Conservation (phyloP, 176 grass and related monocot genomes). For the Themeda triandra region DNA sequence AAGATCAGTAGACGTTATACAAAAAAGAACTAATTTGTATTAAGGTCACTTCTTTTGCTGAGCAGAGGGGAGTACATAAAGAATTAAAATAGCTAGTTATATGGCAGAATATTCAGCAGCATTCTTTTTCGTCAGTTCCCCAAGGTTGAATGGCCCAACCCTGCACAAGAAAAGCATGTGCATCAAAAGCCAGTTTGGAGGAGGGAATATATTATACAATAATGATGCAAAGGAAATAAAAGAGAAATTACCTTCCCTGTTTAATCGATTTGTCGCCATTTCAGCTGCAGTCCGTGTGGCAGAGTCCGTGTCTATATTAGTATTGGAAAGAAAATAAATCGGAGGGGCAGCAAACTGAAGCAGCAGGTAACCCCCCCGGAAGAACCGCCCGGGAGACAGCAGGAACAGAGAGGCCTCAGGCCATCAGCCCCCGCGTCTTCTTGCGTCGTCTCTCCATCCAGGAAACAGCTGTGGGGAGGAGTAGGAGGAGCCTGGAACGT, state of each 20-base stretch:
- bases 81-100: no score
- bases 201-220: no score
- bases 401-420: not conserved
- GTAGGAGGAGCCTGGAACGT: not conserved
- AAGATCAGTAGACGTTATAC: no score
- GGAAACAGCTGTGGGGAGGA: not conserved
- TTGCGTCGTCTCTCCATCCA: not conserved
- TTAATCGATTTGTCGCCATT: not conserved
- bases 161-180: no score
- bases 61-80: no score
- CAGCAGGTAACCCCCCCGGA: not conserved
- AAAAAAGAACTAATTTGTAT: no score
- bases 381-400: not conserved
- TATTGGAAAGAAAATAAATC: not conserved
- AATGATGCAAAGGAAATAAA: not conserved
- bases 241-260: not conserved
- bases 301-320: not conserved
- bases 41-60: no score
- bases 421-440: not conserved
- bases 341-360: not conserved
- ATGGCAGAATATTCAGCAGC: no score
- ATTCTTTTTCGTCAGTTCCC: no score
- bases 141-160: no score
- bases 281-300: not conserved
- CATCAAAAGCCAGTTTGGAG: no score